Conservation (phyloP, 2,329 filamentous ascomycete species). For the Talaromyces piceae region DNA sequence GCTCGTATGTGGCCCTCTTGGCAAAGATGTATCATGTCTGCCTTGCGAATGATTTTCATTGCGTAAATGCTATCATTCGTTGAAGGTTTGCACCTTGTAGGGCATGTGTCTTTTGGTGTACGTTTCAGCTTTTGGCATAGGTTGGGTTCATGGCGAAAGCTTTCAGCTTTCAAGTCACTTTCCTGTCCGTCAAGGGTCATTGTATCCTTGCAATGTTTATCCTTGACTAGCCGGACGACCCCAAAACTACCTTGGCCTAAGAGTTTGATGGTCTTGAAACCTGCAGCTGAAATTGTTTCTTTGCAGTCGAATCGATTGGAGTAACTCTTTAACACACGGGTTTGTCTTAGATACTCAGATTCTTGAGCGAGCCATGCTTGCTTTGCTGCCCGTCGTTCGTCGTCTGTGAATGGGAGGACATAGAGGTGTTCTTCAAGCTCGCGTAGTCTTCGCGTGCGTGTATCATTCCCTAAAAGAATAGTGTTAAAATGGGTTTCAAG, state of each 20-base stretch:
- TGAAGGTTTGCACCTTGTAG: neutral
- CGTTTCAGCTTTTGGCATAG: no score
- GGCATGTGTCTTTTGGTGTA: neutral
- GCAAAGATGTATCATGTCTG: conserved; percentile 80
- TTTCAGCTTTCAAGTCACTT: neutral
- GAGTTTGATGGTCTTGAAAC: conserved; percentile 75
- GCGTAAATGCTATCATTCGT: conserved; percentile 57
- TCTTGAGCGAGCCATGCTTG: conserved; percentile 60
- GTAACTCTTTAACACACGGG: conserved; percentile 60
- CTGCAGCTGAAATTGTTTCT: conserved; percentile 48
- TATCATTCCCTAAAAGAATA: conserved; percentile 50
- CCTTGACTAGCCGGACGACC: conserved; percentile 76
- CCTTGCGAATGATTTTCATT: conserved; percentile 96
- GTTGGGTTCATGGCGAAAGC: neutral
- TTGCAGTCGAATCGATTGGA: conserved; percentile 39
- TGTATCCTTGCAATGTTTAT: conserved; percentile 36
- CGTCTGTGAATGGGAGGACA: conserved; percentile 46
- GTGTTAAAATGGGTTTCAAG: conserved; percentile 78
- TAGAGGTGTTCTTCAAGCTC: conserved; percentile 60
- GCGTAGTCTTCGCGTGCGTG: conserved; percentile 54
- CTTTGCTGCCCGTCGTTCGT: conserved; percentile 48
- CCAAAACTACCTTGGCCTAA: conserved; percentile 94
- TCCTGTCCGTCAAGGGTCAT: neutral
- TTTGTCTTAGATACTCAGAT: conserved; percentile 66
- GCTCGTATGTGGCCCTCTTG: conserved; percentile 90